Base-by-base conservation (phyloP, 345 rosid genomes). In the Raphanus raphanistrum region DNA sequence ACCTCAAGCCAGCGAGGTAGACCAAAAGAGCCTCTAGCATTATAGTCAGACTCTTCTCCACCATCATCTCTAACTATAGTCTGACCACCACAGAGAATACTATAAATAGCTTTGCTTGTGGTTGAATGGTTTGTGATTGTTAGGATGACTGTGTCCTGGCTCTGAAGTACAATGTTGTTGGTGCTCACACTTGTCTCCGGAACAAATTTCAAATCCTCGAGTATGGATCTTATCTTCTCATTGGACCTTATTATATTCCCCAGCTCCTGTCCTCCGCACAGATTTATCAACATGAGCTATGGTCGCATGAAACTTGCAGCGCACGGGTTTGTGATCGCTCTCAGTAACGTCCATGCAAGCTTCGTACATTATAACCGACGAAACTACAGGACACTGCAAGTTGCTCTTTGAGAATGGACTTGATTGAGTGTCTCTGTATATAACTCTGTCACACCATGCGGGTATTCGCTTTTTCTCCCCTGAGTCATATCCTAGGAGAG, bases 1-100 rank as follows among this genome's bases (percentile, higher is more conserved):
- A 92, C 99, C 99, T 95, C 98, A 68, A 95, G 97, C 98, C 99
- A 95, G 54, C 92, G 80, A 43, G 99, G 99, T 17, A 92, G 87
- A 72, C 94, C 98, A 7, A 78, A 84, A 77, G 85, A 84, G 71
- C 91, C 97, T 81, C 97, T 84, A 15, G 95, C 77, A 72, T 41
- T 87, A 74, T 82, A 85, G 3, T 87, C 87, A 16, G 80, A 21
- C n/a, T 66, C 75, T 26, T 87, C 89, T 9, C 78, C 90, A 6
- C 76, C 90, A 6, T 90, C 90, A n/a, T 89, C 97, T 74, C 77
- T 87, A 70, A 82, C 35, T 0, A 84, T 64, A 33, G 87, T 57
- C 79, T 78, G 95, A 52, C 95, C 94, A 52, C 83, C 88, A 45
- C 94, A 92, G 0, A 63, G 63, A 74, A 92, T 87, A 82, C 73